Percentiles rank a stretch among this genome's conserved stretches.
Evolutionary conservation across 768 basidiomycete genomes (phyloP).

Genomic region (Daedaleopsis nitida): DNA sequence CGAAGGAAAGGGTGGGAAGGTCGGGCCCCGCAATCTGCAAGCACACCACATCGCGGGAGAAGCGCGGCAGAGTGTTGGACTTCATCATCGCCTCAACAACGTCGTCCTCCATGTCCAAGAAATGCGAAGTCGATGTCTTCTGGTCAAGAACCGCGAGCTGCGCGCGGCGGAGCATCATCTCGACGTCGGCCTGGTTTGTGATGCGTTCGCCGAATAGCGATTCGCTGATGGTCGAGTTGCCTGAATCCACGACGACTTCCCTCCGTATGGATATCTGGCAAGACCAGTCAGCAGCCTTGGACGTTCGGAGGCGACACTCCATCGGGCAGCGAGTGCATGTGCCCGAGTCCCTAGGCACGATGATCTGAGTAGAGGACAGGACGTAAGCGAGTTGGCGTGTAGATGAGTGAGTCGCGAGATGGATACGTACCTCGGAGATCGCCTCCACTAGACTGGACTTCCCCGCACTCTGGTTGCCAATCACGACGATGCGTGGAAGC

Average conservation of each 20-base stretch:
- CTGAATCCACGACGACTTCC: constrained; percentile 37
- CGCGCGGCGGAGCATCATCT: constrained; percentile 56
- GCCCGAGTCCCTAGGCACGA: constrained; percentile 49
- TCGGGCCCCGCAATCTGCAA: constrained; percentile 31
- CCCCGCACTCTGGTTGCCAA: constrained; percentile 55
- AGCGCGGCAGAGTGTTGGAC: constrained; percentile 33
- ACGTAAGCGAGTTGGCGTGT: not conserved
- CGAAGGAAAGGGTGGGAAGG: constrained; percentile 34
- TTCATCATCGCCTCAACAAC: not conserved
- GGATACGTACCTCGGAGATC: constrained; percentile 43
- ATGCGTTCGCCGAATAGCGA: constrained; percentile 48
- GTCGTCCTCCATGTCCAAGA: not conserved
- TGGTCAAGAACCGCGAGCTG: constrained; percentile 56
- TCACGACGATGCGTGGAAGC: constrained; percentile 51
- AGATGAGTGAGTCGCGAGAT: not conserved
- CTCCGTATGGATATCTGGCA: constrained; percentile 45
- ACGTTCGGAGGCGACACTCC: constrained; percentile 34
- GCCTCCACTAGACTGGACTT: constrained; percentile 53
- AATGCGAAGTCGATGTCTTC: not conserved
- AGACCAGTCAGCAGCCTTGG: constrained; percentile 29
- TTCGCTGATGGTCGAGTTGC: constrained; percentile 22
- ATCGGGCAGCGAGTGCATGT: constrained; percentile 47
- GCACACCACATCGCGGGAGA: constrained; percentile 33
- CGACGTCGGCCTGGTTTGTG: constrained; percentile 45
- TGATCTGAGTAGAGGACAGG: constrained; percentile 35